Conservation (phyloP, 345 rosid genomes). For the Sapria himalayana region DNA sequence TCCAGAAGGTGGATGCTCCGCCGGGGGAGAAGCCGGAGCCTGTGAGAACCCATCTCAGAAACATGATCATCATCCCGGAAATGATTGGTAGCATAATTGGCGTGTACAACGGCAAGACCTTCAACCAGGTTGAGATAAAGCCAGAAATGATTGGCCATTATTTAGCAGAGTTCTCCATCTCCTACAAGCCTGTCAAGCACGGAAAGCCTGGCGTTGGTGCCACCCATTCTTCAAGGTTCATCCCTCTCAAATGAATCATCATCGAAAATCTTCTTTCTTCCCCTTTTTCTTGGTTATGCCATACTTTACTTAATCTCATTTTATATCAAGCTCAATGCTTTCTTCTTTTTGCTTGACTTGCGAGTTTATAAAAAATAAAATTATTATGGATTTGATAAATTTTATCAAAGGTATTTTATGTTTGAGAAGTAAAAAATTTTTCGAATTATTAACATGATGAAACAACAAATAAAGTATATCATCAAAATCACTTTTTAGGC, state of each 20-base stretch:
- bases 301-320: too few relatives aligned
- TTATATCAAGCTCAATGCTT: too few relatives aligned
- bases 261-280: too few relatives aligned
- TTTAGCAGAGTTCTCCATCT: constrained; percentile 65
- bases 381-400: too few relatives aligned
- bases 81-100: constrained; percentile 94
- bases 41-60: constrained; percentile 70
- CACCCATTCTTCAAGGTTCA: constrained; percentile 93
- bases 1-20: constrained; percentile 84
- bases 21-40: constrained; percentile 95
- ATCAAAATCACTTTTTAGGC: too few relatives aligned
- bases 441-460: too few relatives aligned
- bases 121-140: constrained; percentile 89
- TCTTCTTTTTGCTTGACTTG: too few relatives aligned
- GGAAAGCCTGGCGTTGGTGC: constrained; percentile 98
- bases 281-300: too few relatives aligned
- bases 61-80: constrained; percentile 90
- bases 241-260: constrained; percentile 82
- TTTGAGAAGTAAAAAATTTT: too few relatives aligned
- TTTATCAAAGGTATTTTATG: too few relatives aligned
- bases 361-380: too few relatives aligned
- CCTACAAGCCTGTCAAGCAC: constrained; percentile 90
- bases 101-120: constrained; percentile 86
- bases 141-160: constrained; percentile 90
- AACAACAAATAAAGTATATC: too few relatives aligned